These are phyloP conservation scores for Bertia moriformis DNA, from an alignment of 2,329 filamentous ascomycete genomes.

Conservation along the genomic window DNA sequence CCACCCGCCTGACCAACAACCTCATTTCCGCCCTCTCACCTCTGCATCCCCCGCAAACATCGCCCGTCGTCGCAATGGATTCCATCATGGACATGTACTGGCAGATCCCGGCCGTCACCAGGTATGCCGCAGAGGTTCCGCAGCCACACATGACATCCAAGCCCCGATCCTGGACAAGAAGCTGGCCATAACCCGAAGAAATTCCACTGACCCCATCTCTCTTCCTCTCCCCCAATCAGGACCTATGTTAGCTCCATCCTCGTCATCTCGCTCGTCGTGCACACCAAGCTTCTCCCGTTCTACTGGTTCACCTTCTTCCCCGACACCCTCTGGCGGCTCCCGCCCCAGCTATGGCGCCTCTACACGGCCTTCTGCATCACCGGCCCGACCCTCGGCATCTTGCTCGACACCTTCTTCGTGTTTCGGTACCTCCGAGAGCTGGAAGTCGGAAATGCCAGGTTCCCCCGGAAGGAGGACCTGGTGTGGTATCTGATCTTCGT, in stretches of 20 bases:
- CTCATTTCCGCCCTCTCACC: too few relatives aligned
- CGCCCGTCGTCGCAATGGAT: constrained; percentile 19
- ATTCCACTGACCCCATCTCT: too few relatives aligned
- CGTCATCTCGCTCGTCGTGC: constrained; percentile 17
- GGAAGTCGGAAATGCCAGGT: constrained; percentile 58
- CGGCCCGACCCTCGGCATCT: constrained; percentile 27
- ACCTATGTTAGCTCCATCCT: neutral
- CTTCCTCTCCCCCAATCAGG: too few relatives aligned
- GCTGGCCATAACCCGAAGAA: too few relatives aligned
- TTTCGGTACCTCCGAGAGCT: constrained; percentile 66
- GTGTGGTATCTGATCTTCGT: constrained; percentile 70
- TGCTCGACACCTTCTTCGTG: constrained; percentile 66
- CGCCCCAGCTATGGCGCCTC: constrained; percentile 29
- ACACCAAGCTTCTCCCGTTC: constrained; percentile 37
- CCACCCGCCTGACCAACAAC: too few relatives aligned
- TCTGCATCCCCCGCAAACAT: too few relatives aligned
- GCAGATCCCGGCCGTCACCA: constrained; percentile 23
- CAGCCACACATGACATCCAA: too few relatives aligned
- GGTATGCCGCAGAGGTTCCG: too few relatives aligned
- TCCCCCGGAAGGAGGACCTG: constrained; percentile 63
- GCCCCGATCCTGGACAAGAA: neutral
- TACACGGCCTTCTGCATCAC: constrained; percentile 26
- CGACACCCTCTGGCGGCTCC: constrained; percentile 35
- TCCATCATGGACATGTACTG: constrained; percentile 24
- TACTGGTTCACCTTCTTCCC: constrained; percentile 38